These are phyloP conservation scores for Pelargonium nanum DNA, from an alignment of 345 rosid genomes.

Conservation along the genomic window DNA sequence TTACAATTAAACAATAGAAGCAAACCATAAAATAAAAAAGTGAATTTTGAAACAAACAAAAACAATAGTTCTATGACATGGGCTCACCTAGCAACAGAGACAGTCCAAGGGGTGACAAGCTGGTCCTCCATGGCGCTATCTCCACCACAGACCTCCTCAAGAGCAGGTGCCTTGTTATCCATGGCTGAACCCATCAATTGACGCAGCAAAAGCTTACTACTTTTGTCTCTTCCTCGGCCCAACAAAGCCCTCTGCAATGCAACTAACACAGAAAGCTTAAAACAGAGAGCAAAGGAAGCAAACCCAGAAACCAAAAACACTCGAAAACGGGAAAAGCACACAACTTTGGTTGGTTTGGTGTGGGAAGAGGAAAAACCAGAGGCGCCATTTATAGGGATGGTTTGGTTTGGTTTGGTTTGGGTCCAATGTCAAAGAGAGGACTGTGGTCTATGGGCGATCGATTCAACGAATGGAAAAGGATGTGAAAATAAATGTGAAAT, in stretches of 20 bases:
- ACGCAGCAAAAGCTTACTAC: no score
- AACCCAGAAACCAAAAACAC: not conserved
- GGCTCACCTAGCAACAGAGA: slow-evolving; percentile 73
- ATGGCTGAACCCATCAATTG: slow-evolving; percentile 2
- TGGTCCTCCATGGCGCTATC: slow-evolving; percentile 80
- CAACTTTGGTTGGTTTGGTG: not conserved
- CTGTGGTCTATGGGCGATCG: not conserved
- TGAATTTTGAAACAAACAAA: not conserved
- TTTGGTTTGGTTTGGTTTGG: no score
- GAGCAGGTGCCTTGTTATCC: slow-evolving; percentile 46
- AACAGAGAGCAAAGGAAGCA: not conserved
- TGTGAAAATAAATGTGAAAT: no score
- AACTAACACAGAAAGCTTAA: not conserved
- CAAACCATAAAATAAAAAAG: not conserved
- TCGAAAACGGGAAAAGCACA: not conserved
- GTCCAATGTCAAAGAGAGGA: not conserved
- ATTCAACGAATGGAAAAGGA: not conserved
- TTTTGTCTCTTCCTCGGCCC: not conserved
- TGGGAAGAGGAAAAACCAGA: not conserved
- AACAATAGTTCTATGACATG: not conserved
- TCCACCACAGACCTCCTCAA: slow-evolving; percentile 65
- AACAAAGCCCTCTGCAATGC: not conserved
- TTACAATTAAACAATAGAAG: not conserved
- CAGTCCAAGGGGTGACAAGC: slow-evolving; percentile 83
- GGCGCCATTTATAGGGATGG: not conserved